A percentile compares a stretch with the other conserved stretches of the same genome.
Evolutionary conservation across 2,329 filamentous ascomycete species (phyloP).

Genomic region (Sporothrix variecibatus): DNA sequence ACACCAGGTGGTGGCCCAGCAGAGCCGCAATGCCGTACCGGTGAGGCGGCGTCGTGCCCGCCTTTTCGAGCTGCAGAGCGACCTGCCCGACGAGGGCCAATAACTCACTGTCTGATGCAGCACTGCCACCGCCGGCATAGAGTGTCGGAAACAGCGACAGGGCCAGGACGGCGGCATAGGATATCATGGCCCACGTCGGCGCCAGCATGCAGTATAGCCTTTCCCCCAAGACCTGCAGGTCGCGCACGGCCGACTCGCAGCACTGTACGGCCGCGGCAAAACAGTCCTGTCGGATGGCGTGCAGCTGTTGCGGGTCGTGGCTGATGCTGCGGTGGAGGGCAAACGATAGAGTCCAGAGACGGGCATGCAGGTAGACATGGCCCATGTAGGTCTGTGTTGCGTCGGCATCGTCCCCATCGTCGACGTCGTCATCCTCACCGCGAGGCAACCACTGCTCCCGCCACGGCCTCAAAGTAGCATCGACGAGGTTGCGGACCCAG

Average conservation of each 20-base stretch:
- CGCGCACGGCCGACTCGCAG: neutral
- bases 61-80: neutral
- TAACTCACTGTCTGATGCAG: neutral
- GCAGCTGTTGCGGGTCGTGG: neutral
- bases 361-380: neutral
- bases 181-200: constrained; percentile 7
- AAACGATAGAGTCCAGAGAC: constrained; percentile 6
- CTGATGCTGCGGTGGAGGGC: constrained; percentile 3
- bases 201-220: constrained; percentile 7
- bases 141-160: neutral
- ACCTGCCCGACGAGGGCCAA: neutral
- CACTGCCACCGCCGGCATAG: neutral
- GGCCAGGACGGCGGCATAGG: neutral
- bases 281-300: constrained; percentile 4
- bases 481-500: neutral
- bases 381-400: neutral
- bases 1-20: constrained; percentile 2
- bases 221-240: neutral
- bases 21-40: constrained; percentile 9
- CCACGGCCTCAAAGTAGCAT: neutral
- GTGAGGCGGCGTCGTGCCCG: neutral
- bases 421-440: neutral
- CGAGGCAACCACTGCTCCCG: neutral
- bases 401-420: neutral
- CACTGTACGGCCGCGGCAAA: neutral